Base-by-base conservation (phyloP, 1,284 basidiomycete species). In the Boletus hoseneyae region DNA sequence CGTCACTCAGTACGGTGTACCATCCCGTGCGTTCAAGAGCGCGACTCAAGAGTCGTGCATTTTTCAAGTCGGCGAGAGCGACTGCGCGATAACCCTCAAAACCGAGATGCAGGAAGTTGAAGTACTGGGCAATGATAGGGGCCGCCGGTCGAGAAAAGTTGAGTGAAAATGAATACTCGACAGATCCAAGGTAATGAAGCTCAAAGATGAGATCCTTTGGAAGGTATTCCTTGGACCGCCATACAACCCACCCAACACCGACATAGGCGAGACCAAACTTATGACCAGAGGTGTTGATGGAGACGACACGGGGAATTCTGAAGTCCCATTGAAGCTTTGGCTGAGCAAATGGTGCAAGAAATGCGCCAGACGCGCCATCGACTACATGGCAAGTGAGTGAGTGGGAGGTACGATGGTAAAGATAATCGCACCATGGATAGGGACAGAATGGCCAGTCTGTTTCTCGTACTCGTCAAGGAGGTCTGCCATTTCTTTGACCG, bases 181-280 rank as follows among this genome's bases (percentile, higher is more conserved):
- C 71, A 11, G 76, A 79, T 37, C 79, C 80, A 25, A 83, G 73
- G 66, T 91, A 93, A 68, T 95, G 93, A 18, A 97, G 79, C 70
- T 97, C 94, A 64, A 98, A 97, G 57, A 97, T 88, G 54, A 95
- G 81, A 54, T 93, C 90, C 65, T 93, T 90, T 2, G 90, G 90
- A 13, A 94, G 79, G 65, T 79, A 79, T 41, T 79, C 71, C 67
- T 86, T 83, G 60, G 85, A 80, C 47, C 90, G 77, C 89, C 89
- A 95, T 56, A 95, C 70, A 37, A 93, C 79, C 88, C 90, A 93
- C 32, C 93, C 93, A 21, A 94, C 85, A 48, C 93, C 95, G 27
- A 92, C 90, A 62, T 92, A 92, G 15, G 82, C 74, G 47, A 93
- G 77, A 34, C 93, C 93, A 61, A 90, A 97, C 65, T 96, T 95